These are phyloP conservation scores for Scutellaria baicalensis DNA, from an alignment of 257 asterid species.

Conservation along the genomic window DNA sequence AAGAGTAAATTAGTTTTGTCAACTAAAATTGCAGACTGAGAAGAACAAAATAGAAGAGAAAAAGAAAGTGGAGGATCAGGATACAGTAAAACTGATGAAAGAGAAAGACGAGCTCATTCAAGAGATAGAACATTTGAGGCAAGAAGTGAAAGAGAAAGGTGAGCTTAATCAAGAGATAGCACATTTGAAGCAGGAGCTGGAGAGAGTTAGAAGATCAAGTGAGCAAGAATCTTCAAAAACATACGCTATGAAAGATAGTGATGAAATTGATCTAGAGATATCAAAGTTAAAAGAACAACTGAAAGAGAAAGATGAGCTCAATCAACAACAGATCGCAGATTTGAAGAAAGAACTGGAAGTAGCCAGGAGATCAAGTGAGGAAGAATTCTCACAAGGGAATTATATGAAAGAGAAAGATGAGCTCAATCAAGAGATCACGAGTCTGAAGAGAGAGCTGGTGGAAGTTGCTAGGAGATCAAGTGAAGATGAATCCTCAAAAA, in stretches of 20 bases:
- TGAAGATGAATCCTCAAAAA: slow-evolving; percentile 6
- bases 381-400: slow-evolving; percentile 16
- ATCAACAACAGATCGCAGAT: slow-evolving; percentile 16
- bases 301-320: slow-evolving; percentile 5
- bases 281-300: slow-evolving; percentile 20
- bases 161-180: slow-evolving; percentile 28
- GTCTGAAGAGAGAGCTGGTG: slow-evolving; percentile 1
- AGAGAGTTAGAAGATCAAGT: slow-evolving; percentile 4
- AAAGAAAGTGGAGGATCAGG: slow-evolving; percentile 35
- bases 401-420: slow-evolving; percentile 39
- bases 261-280: background rate
- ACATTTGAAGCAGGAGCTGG: slow-evolving; percentile 8
- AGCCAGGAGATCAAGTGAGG: slow-evolving; percentile 13
- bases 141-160: slow-evolving; percentile 40
- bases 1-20: background rate
- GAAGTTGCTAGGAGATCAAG: slow-evolving; percentile 7
- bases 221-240: slow-evolving; percentile 12
- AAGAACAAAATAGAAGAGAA: slow-evolving; percentile 29
- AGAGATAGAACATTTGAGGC: slow-evolving; percentile 26
- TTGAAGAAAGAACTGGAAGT: slow-evolving; percentile 17
- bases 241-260: background rate
- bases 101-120: slow-evolving; percentile 40
- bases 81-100: slow-evolving; percentile 25
- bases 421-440: slow-evolving; percentile 25
- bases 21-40: slow-evolving; percentile 30